These are phyloP conservation scores for Neopestalotiopsis sp. DNA, from an alignment of 2,329 filamentous ascomycete species.

Conservation along the genomic window DNA sequence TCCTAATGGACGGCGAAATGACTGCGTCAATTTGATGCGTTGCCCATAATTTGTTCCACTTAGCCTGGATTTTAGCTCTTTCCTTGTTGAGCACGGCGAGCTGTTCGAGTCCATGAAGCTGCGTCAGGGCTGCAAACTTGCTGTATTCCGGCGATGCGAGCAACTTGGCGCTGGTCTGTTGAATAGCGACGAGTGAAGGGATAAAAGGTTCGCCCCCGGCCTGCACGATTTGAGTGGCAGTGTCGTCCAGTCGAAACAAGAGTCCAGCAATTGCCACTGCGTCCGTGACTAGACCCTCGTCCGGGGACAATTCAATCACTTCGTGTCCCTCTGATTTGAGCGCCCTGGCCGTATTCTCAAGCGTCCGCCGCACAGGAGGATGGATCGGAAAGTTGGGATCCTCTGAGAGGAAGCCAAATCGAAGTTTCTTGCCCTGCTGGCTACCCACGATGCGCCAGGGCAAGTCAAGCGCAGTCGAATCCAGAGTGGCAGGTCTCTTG, in stretches of 20 bases:
- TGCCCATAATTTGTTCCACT: conserved; percentile 49
- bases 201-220: conserved; percentile 45
- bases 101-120: conserved; percentile 40
- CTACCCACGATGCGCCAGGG: conserved; percentile 48
- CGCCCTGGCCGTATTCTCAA: conserved; percentile 44
- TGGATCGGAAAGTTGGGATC: conserved; percentile 55
- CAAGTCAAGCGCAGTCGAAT: conserved; percentile 44
- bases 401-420: conserved; percentile 54
- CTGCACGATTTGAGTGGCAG: conserved; percentile 38
- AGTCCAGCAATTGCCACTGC: conserved; percentile 41
- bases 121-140: conserved; percentile 31
- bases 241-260: conserved; percentile 42
- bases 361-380: conserved; percentile 52
- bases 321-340: conserved; percentile 51
- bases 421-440: conserved; percentile 38
- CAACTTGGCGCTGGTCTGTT: conserved; percentile 43
- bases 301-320: conserved; percentile 41
- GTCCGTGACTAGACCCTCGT: conserved; percentile 37
- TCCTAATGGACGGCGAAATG: conserved; percentile 52
- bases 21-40: conserved; percentile 55
- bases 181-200: neutral
- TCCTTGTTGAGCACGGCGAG: conserved; percentile 47
- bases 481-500: conserved; percentile 49
- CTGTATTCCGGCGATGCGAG: conserved; percentile 22
- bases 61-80: conserved; percentile 39